phyloP scores from a whole-genome alignment of 345 rosid species.

The Citrus mangshanensis region DNA sequence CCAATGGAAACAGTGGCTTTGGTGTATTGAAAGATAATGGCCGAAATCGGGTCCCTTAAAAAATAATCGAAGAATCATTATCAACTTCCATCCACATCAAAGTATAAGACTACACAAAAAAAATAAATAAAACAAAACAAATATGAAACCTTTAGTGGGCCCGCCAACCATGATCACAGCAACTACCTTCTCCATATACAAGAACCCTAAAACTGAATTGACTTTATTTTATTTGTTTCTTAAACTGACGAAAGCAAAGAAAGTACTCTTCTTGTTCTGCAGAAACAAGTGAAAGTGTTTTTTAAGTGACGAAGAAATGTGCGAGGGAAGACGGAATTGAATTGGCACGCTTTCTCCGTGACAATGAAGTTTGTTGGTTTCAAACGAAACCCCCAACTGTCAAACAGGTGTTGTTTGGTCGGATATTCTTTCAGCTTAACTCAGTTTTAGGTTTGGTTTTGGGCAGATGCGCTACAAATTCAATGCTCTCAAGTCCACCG shows the following conservation, averaged over 20 bases:
- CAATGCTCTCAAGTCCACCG: neutral
- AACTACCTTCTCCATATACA: constrained; percentile 59
- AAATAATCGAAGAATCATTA: neutral
- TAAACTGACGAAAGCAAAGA: neutral
- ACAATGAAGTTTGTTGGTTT: neutral
- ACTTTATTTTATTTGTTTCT: neutral
- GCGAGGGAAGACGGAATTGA: neutral
- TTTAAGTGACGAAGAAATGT: neutral
- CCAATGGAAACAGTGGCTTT: constrained; percentile 76
- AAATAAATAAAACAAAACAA: neutral
- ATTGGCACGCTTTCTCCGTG: neutral
- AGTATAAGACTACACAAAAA: neutral
- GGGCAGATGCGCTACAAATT: neutral
- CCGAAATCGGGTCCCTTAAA: constrained; percentile 73
- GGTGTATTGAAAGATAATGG: constrained; percentile 79
- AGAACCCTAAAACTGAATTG: constrained; percentile 10
- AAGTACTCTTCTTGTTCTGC: neutral
- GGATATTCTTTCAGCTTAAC: neutral
- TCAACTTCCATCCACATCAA: constrained; percentile 3
- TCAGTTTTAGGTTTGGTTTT: too few relatives aligned
- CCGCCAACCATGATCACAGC: constrained; percentile 95
- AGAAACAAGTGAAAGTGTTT: neutral
- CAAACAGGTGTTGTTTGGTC: neutral
- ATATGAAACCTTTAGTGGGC: constrained; percentile 67
- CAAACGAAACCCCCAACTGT: neutral